A percentile compares a stretch with the other conserved stretches of the same genome.
Evolutionary conservation across 441 rosid genomes (phyloP).

Genomic region (Arabidopsis lyrata): DNA sequence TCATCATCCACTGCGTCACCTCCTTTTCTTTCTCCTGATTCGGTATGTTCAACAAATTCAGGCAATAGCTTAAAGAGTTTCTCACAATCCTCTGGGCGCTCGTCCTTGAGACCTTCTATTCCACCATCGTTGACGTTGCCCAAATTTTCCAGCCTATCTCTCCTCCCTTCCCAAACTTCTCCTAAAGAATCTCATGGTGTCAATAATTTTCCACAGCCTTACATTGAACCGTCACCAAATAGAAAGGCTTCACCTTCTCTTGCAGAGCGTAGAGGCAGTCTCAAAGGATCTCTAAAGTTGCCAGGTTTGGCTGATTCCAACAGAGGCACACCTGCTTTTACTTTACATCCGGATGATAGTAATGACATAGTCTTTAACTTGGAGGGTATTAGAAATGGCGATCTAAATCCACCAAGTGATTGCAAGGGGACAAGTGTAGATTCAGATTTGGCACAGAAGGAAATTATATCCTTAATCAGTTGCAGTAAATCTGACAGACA

Average conservation of each 20-base stretch:
- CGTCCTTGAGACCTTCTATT: conserved; percentile 67
- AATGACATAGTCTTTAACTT: conserved; percentile 62
- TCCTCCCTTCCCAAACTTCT: conserved; percentile 53
- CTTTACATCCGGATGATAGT: conserved; percentile 55
- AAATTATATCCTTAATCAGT: conserved; percentile 46
- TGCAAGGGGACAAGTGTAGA: conserved; percentile 47
- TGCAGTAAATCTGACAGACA: conserved; percentile 43
- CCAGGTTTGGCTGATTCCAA: conserved; percentile 60
- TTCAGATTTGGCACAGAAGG: conserved; percentile 47
- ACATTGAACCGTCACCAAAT: conserved; percentile 48
- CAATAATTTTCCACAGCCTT: conserved; percentile 47
- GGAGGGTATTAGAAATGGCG: conserved; percentile 51
- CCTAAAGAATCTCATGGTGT: conserved; percentile 49
- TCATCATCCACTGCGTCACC: conserved; percentile 79
- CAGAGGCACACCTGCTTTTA: conserved; percentile 48
- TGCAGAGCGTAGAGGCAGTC: conserved; percentile 85
- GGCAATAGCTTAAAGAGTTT: conserved; percentile 62
- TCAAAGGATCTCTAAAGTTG: conserved; percentile 73
- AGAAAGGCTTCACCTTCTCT: conserved; percentile 70
- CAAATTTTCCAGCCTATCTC: conserved; percentile 69
- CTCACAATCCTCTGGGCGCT: conserved; percentile 68
- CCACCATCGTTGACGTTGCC: conserved; percentile 63
- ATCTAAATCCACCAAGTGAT: conserved; percentile 43
- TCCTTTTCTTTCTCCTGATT: conserved; percentile 80
- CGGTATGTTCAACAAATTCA: conserved; percentile 61